Conservation (phyloP, 352 stramenopile genomes). For the Pythium phragmitis region DNA sequence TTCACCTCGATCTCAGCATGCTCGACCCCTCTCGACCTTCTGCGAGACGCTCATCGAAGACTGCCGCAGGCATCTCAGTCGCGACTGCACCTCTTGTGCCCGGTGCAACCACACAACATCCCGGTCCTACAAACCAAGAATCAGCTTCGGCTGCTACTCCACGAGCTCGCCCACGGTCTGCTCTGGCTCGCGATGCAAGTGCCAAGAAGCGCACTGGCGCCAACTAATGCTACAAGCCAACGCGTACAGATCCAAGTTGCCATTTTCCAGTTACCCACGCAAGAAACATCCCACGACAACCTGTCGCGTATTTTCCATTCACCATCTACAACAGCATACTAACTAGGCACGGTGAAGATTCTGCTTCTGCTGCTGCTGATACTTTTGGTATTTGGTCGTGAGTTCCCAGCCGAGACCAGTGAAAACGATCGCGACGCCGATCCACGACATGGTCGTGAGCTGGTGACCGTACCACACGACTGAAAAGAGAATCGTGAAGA, state of each 20-base stretch:
- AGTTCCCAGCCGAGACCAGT: slow-evolving; percentile 84
- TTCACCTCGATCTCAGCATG: slow-evolving; percentile 77
- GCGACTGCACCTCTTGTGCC: neutral
- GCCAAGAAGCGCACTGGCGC: slow-evolving; percentile 34
- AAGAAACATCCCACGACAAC: neutral
- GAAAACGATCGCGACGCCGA: slow-evolving; percentile 91
- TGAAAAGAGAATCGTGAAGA: slow-evolving; percentile 99
- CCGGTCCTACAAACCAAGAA: slow-evolving; percentile 12
- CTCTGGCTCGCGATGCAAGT: slow-evolving; percentile 27
- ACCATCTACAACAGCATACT: slow-evolving; percentile 12
- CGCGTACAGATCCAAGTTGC: neutral
- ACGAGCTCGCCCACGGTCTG: slow-evolving; percentile 41
- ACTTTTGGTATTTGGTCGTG: slow-evolving; percentile 86
- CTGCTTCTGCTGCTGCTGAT: slow-evolving; percentile 51
- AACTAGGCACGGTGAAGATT: slow-evolving; percentile 31
- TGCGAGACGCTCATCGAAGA: slow-evolving; percentile 32
- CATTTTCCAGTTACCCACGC: neutral
- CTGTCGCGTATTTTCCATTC: neutral
- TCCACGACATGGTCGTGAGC: slow-evolving; percentile 91
- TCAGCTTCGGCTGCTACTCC: slow-evolving; percentile 18
- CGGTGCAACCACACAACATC: neutral
- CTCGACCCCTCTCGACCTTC: slow-evolving; percentile 36
- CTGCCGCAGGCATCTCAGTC: slow-evolving; percentile 1
- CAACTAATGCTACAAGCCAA: slow-evolving; percentile 20
- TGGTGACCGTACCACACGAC: slow-evolving; percentile 96